These are phyloP conservation scores for Mollisiaceae sp. DNA, from an alignment of 2,329 filamentous ascomycete genomes.

Conservation along the genomic window DNA sequence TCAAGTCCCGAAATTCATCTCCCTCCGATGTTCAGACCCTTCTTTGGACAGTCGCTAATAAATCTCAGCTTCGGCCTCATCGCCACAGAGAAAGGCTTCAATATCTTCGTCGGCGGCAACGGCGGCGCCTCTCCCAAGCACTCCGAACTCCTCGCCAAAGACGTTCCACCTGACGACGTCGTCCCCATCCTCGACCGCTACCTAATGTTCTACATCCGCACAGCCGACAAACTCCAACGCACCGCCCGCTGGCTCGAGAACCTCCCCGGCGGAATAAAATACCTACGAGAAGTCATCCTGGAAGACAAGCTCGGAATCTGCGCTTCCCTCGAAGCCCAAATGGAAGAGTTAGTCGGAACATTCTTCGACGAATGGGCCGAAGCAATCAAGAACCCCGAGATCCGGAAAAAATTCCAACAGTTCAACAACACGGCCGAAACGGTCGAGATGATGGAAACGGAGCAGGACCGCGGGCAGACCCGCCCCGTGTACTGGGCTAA, in stretches of 20 bases:
- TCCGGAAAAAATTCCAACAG: constrained; percentile 74
- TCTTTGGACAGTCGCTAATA: constrained; percentile 13
- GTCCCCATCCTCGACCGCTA: constrained; percentile 87
- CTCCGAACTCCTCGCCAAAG: constrained; percentile 82
- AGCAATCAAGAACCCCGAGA: constrained; percentile 71
- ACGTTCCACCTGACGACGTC: constrained; percentile 82
- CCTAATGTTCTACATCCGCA: constrained; percentile 92
- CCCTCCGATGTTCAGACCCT: not conserved
- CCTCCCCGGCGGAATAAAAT: constrained; percentile 82
- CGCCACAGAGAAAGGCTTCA: constrained; percentile 91
- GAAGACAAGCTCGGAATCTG: constrained; percentile 87
- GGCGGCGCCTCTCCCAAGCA: constrained; percentile 86
- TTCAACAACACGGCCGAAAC: constrained; percentile 84
- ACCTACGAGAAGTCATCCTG: constrained; percentile 81
- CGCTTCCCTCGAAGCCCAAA: constrained; percentile 83
- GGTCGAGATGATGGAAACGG: constrained; percentile 70
- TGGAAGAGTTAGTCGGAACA: constrained; percentile 80
- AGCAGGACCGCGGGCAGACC: constrained; percentile 73
- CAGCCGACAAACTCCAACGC: constrained; percentile 86
- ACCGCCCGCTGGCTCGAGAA: constrained; percentile 88
- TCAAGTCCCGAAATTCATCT: not conserved
- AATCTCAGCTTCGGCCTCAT: constrained; percentile 78
- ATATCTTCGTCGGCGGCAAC: constrained; percentile 89
- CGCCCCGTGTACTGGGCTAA: constrained; percentile 80
- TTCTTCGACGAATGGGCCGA: constrained; percentile 96